Base-by-base conservation (phyloP, 2,329 filamentous ascomycete genomes). In the Exophiala phaeomuriformis region DNA sequence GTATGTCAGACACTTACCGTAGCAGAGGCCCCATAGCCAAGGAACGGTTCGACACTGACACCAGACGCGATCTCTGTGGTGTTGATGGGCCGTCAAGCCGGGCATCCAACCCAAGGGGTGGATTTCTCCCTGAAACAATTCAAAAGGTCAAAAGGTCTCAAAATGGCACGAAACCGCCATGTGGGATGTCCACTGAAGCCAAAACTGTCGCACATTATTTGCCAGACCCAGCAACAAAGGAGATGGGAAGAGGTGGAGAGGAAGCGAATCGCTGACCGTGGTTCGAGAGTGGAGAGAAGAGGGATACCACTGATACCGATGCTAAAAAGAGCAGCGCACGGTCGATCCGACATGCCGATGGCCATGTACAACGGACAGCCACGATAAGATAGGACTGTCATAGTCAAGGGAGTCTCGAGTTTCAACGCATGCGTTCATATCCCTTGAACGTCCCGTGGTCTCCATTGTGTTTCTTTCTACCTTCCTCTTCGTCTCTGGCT, bases 1-100 rank as follows among this genome's bases (percentile, higher is more conserved):
- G 19, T 19, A 19, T 19, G 19, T 58, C 53, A 56, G 56, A 58
- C 56, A 49, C 42, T 51, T 53, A 47, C 41, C 51, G 56, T 58
- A 45, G 32, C 33, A 51, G 47, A 58, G 35, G 19, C 33, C 29
- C 40, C 42, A 19, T 31, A 37, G 46, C 43, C 53, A 46, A 47
- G 51, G 51, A 40, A 9, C 12, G 39, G 5, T 41, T 41, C 39
- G 19, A 41, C 39, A 41, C 39, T 12, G 39, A 28, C 39, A 41
- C 39, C 3, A 41, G 39, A 41, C 39, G 4, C 10, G 39, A 5
- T 41, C 19, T 41, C 19, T 41, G 39, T 48, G 41, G 42, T 19
- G 27, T 49, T 47, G 10, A 36, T 37, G 4, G 42, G 40, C 54
- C 33, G 39, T 28, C 12, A 9, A 41, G 19, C 28, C 19, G 39